phyloP scores from a whole-genome alignment of 2,329 filamentous ascomycete species.

The Pseudogymnoascus sp. region DNA sequence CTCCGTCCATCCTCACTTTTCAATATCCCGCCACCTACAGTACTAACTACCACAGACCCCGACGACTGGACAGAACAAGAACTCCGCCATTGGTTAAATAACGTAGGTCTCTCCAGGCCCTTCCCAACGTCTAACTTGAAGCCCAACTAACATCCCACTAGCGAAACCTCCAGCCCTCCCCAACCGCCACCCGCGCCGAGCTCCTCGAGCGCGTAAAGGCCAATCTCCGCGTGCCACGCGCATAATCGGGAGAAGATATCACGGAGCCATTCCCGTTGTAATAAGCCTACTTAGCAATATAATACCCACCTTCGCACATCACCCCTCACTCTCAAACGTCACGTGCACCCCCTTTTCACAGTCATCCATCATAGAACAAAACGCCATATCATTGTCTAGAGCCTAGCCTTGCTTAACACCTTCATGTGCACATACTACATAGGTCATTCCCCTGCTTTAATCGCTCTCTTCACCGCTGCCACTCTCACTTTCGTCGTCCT shows the following conservation, averaged over 20 bases:
- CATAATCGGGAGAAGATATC: constrained; percentile 11
- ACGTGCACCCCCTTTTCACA: constrained; percentile 1
- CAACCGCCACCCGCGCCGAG: constrained; percentile 53
- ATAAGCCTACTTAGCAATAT: background rate
- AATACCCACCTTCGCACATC: background rate
- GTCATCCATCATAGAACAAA: background rate
- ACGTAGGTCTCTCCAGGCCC: constrained; percentile 46
- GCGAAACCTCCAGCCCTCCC: constrained; percentile 56
- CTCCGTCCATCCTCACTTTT: background rate
- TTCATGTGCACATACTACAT: constrained; percentile 1
- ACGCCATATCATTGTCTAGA: background rate
- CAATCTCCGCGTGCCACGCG: constrained; percentile 47
- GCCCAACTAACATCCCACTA: constrained; percentile 26
- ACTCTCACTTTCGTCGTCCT: constrained; percentile 19
- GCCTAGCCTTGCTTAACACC: background rate
- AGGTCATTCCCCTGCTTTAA: background rate
- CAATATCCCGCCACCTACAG: constrained; percentile 3
- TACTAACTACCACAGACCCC: constrained; percentile 41
- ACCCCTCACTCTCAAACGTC: background rate
- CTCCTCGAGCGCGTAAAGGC: constrained; percentile 62
- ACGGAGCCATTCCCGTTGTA: background rate
- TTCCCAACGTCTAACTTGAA: background rate
- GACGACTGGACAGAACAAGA: constrained; percentile 73
- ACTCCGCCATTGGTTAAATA: constrained; percentile 70
- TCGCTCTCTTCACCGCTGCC: constrained; percentile 11